Base-by-base conservation (phyloP, 208 protist genomes). In the Leishmania martiniquensis region DNA sequence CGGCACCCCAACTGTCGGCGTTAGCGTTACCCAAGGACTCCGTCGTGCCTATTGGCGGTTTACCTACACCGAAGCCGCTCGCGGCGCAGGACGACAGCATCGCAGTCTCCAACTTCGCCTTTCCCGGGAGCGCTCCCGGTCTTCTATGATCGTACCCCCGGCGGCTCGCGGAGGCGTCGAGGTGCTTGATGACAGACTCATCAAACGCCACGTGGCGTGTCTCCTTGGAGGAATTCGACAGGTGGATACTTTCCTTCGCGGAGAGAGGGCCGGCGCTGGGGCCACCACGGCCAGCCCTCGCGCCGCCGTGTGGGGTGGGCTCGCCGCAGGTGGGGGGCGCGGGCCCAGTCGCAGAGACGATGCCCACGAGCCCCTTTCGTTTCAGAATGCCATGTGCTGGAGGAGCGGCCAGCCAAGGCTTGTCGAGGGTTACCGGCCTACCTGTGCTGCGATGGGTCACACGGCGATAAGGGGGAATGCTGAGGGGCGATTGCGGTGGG, bases 1-100 rank as follows among this genome's bases (percentile, higher is more conserved):
- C 87, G 5, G 78, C 84, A 2, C 80, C 87, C 90, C 90, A 94
- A 37, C 65, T 72, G 5, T 69, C 72, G 1, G 75, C 42, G 44
- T 76, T 72, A 32, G 49, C 59, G 32, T 66, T 72, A 4, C 60
- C 72, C 72, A 76, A n/a, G 34, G 57, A 75, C 34, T 59, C 62
- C 42, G 62, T 20, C 34, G 71, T 78, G 49, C 49, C 60, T 25
- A 22, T 47, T 1, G 44, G 63, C 29, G 60, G 69, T 54, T 47
- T 4, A 63, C 17, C 0, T 54, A 4, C 34, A 39, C 29, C 2
- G 4, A 47, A 2, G 49, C 29, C 52, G 57, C 20, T 25, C 69
- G 6, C 9, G 57, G 74, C 34, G n/a, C 25, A 52, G 29, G 68
- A 13, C 12, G 74, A 73, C 52, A 75, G 39, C 79, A 80, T 72